These are phyloP conservation scores for Setaria viridis DNA, from an alignment of 202 grass and related monocot genomes.

Conservation along the genomic window DNA sequence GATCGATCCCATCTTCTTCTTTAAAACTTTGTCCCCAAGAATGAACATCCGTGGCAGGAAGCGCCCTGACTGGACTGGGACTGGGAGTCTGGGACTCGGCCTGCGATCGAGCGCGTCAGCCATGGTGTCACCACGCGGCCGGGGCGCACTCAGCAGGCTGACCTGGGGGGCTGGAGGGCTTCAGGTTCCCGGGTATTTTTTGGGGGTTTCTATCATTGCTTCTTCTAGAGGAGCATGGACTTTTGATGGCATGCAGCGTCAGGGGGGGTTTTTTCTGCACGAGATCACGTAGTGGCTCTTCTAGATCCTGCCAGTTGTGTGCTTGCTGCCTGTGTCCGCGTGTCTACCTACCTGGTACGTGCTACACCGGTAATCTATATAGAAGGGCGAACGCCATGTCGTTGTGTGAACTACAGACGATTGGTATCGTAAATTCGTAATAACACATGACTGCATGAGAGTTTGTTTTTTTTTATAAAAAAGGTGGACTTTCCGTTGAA, in stretches of 20 bases:
- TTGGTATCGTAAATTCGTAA: background rate
- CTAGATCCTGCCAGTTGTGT: background rate
- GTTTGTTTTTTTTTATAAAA: background rate
- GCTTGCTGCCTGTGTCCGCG: background rate
- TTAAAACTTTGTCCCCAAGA: background rate
- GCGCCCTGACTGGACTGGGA: background rate
- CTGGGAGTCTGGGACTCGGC: background rate
- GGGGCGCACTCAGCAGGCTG: too few species aligned
- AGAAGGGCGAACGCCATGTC: conserved; percentile 1
- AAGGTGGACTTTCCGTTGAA: background rate
- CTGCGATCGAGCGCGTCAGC: background rate
- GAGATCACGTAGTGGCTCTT: background rate
- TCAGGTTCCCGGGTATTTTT: background rate
- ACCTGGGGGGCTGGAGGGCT: too few species aligned
- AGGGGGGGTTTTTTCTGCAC: background rate
- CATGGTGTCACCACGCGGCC: background rate
- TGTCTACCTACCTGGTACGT: background rate
- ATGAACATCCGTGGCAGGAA: background rate
- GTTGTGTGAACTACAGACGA: background rate
- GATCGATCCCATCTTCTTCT: background rate
- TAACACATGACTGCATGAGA: background rate
- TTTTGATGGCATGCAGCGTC: conserved; percentile 10
- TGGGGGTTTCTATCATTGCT: conserved; percentile 7
- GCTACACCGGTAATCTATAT: background rate
- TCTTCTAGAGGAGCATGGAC: conserved; percentile 31